Evolutionary conservation across 108 stramenopile genomes (phyloP), one percentile per base, ranked within the genome.

Genomic region (Cylindrotheca closterium): DNA sequence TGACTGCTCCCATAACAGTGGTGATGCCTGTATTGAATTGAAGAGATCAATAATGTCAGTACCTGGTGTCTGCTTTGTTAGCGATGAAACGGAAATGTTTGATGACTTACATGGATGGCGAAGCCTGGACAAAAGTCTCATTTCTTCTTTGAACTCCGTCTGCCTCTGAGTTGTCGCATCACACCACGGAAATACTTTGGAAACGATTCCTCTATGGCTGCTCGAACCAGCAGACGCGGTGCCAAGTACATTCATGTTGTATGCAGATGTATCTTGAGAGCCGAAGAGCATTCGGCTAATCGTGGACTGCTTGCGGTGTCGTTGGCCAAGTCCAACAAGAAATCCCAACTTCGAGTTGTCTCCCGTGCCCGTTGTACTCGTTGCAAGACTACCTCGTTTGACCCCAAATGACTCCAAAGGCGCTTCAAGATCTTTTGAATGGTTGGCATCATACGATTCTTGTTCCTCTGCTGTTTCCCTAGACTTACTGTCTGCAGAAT

Each of bases 51-150:
- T n/a, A n/a, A n/a, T n/a, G n/a, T n/a, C n/a, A n/a, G n/a, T n/a
- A n/a, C n/a, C n/a, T n/a, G n/a, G n/a, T n/a, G n/a, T n/a, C n/a
- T n/a, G n/a, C n/a, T n/a, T n/a, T n/a, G n/a, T n/a, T n/a, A n/a
- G n/a, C n/a, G n/a, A n/a, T n/a, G n/a, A n/a, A n/a, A n/a, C n/a
- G n/a, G n/a, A n/a, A n/a, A n/a, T n/a, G n/a, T n/a, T n/a, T n/a
- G n/a, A n/a, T n/a, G n/a, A 42, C 37, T 42, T 42, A 42, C 80
- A 81, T 4, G 85, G 85, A 59, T 86, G 85, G 5, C 85, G 70
- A 22, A 86, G 69, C 48, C 78, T 73, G 22, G 68, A 74, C 12
- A 83, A 71, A 32, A 79, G 33, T 51, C 85, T 28, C 85, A 86
- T 86, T 55, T 86, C 85, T 0, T 55, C 22, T 0, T 76, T 56